Conservation (phyloP, 1,284 basidiomycete genomes). For the Boletus semigastroideus region DNA sequence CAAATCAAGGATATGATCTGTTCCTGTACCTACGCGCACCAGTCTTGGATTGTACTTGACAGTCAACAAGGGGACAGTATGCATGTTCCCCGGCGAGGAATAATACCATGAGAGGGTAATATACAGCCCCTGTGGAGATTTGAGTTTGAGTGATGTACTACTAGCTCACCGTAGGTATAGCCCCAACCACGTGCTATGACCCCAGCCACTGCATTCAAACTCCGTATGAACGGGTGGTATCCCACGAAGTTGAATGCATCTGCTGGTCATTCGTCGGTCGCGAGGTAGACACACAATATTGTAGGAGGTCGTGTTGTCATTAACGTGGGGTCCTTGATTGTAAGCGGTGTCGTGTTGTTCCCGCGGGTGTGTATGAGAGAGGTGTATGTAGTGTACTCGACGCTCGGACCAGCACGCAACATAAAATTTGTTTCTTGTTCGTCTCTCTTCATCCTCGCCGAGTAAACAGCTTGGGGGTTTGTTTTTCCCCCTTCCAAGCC, state of each 20-base stretch:
- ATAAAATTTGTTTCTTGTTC: constrained; percentile 29
- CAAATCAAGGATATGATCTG: constrained; percentile 1
- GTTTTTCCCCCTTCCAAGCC: constrained; percentile 18
- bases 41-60: neutral
- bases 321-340: constrained; percentile 21
- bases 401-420: constrained; percentile 32
- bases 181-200: too few species aligned
- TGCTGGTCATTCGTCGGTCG: neutral
- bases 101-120: neutral
- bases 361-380: constrained; percentile 24
- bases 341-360: constrained; percentile 31
- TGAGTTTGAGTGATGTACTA: neutral
- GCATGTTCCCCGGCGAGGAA: neutral
- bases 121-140: neutral
- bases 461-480: constrained; percentile 11
- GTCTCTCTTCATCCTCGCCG: constrained; percentile 14
- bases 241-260: neutral
- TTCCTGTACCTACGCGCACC: neutral
- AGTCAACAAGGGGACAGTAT: neutral
- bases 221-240: constrained; percentile 20
- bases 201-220: constrained; percentile 13
- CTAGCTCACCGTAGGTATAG: too few species aligned
- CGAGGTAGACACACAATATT: neutral
- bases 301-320: neutral
- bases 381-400: constrained; percentile 26